Percentiles rank a stretch among this genome's conserved stretches.
These are phyloP conservation scores for Hypoxylon sp. DNA, from an alignment of 2,329 filamentous ascomycete species.

Conservation along the genomic window DNA sequence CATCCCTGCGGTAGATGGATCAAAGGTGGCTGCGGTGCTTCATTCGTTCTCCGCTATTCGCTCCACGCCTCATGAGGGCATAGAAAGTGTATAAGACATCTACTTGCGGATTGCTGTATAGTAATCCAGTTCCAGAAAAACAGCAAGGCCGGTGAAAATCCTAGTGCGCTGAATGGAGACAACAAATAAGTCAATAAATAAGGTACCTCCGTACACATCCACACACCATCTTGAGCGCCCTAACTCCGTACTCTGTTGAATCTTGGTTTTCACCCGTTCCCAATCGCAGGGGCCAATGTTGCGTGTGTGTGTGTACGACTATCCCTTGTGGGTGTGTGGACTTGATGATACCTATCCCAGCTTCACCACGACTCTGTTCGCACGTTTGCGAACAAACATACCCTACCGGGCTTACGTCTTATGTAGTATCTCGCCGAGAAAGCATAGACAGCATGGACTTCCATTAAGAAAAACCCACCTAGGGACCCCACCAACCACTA, in stretches of 20 bases:
- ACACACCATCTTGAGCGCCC: constrained; percentile 28
- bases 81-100: constrained; percentile 23
- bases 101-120: constrained; percentile 13
- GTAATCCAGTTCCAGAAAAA: constrained; percentile 18
- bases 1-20: constrained; percentile 34
- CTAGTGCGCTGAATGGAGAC: constrained; percentile 16
- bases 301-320: constrained; percentile 7
- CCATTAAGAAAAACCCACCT: not conserved
- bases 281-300: constrained; percentile 31
- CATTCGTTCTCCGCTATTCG: constrained; percentile 8
- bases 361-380: constrained; percentile 12
- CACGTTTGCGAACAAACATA: constrained; percentile 15
- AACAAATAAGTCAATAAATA: constrained; percentile 19
- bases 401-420: constrained; percentile 35
- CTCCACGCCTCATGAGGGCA: constrained; percentile 21
- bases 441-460: not conserved
- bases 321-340: constrained; percentile 20
- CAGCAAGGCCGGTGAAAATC: constrained; percentile 12
- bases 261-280: constrained; percentile 43
- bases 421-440: constrained; percentile 41
- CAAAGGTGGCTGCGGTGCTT: constrained; percentile 4
- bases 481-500: constrained; percentile 33
- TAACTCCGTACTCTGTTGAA: constrained; percentile 41
- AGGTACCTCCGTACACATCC: constrained; percentile 7
- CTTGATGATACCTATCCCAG: constrained; percentile 27